Conservation (phyloP, 345 rosid species). For the Angophora floribunda region DNA sequence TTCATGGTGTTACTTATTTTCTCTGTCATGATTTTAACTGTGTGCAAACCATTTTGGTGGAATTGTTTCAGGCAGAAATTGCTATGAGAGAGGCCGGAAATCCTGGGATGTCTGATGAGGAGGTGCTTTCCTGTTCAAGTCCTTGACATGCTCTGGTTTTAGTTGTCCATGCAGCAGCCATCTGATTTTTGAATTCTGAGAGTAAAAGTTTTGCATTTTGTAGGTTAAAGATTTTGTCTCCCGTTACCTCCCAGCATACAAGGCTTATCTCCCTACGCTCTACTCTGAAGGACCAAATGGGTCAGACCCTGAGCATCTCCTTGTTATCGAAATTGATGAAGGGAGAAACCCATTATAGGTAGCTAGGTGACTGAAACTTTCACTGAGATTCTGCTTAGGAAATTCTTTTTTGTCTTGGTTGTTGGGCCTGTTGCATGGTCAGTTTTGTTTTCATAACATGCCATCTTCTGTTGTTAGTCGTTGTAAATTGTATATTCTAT, state of each 20-base stretch:
- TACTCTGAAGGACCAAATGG: conserved; percentile 89
- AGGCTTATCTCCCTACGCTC: conserved; percentile 79
- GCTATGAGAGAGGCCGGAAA: conserved; percentile 88
- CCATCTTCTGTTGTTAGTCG: not conserved
- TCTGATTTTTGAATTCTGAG: not conserved
- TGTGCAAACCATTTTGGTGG: not conserved
- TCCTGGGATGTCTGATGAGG: conserved; percentile 87
- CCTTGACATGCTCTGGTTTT: not conserved
- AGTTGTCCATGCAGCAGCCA: not conserved
- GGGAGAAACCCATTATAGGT: conserved; percentile 63
- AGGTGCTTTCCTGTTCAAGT: conserved; percentile 28
- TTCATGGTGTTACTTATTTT: not conserved
- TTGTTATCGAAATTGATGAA: conserved; percentile 70
- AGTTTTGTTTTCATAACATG: not conserved
- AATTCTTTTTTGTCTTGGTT: not conserved
- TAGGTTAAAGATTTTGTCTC: conserved; percentile 96
- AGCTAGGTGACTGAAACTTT: not conserved
- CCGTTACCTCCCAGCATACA: conserved; percentile 80
- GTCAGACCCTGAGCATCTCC: conserved; percentile 52
- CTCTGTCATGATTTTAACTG: not conserved
- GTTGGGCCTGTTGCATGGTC: not conserved
- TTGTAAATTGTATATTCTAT: not conserved
- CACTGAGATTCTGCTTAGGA: not conserved
- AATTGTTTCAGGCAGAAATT: conserved; percentile 68
- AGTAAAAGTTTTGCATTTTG: not conserved